Conservation (phyloP, 169 alveolate genomes). For the Plasmodium gaboni region DNA sequence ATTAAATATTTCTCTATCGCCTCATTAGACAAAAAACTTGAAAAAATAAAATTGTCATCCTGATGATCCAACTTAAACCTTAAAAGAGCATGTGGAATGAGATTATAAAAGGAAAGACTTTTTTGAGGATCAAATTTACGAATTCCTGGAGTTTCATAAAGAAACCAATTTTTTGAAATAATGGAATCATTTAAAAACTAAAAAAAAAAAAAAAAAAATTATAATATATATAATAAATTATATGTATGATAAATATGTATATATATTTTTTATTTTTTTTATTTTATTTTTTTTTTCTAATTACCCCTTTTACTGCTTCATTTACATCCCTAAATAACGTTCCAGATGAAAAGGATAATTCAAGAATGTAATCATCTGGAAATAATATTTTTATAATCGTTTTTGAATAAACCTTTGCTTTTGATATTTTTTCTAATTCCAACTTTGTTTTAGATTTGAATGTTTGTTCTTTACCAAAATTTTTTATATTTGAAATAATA, state of each 20-base stretch:
- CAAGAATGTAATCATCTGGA: slow-evolving; percentile 55
- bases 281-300: too few relatives aligned
- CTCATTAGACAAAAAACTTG: slow-evolving; percentile 38
- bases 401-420: slow-evolving; percentile 43
- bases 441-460: slow-evolving; percentile 61
- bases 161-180: slow-evolving; percentile 31
- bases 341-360: slow-evolving; percentile 69
- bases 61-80: slow-evolving; percentile 47
- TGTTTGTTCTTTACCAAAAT: slow-evolving; percentile 55
- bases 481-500: slow-evolving; percentile 54
- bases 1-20: slow-evolving; percentile 42
- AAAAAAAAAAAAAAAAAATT: slow-evolving; percentile 5
- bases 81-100: slow-evolving; percentile 43
- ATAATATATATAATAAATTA: neutral
- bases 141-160: slow-evolving; percentile 74
- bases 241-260: neutral
- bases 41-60: neutral
- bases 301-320: slow-evolving; percentile 46
- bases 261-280: neutral
- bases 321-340: slow-evolving; percentile 44
- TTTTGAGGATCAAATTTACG: slow-evolving; percentile 60
- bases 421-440: slow-evolving; percentile 52
- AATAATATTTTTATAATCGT: slow-evolving; percentile 60
- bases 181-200: slow-evolving; percentile 44
- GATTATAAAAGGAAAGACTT: slow-evolving; percentile 43